phyloP scores from a whole-genome alignment of 2,329 filamentous ascomycete genomes.

The Calonectria pseudoturangicola region DNA sequence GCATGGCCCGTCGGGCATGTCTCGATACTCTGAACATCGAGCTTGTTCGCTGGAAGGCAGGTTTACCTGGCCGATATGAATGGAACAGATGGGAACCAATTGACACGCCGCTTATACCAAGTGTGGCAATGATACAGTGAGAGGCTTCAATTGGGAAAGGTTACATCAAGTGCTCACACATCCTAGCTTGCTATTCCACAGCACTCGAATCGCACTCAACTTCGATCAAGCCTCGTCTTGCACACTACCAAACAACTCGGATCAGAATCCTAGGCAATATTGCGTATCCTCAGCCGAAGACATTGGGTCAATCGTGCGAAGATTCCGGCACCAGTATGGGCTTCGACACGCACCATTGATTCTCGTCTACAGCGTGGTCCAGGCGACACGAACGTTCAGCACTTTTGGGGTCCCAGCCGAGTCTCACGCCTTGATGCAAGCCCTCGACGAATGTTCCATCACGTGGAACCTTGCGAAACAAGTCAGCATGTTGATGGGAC shows the following conservation, averaged over 20 bases:
- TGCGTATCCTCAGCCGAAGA: conserved; percentile 50
- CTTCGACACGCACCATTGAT: conserved; percentile 49
- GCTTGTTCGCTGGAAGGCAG: conserved; percentile 46
- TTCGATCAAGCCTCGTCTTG: conserved; percentile 43
- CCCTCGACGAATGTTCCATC: conserved; percentile 33
- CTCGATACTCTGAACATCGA: conserved; percentile 48
- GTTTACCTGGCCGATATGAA: conserved; percentile 43
- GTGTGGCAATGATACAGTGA: conserved; percentile 51
- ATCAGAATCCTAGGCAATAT: conserved; percentile 32
- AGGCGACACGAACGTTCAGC: conserved; percentile 44
- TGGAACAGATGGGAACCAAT: conserved; percentile 50
- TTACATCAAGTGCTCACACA: neutral
- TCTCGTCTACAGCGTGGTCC: conserved; percentile 51
- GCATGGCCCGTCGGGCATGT: conserved; percentile 23
- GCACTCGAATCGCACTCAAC: conserved; percentile 52
- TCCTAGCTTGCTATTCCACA: conserved; percentile 47
- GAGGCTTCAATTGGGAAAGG: neutral
- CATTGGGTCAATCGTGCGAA: conserved; percentile 46
- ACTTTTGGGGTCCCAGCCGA: conserved; percentile 25
- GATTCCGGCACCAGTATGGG: conserved; percentile 49
- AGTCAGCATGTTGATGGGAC: neutral
- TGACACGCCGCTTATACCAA: conserved; percentile 41
- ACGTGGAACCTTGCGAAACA: conserved; percentile 36
- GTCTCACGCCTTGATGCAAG: conserved; percentile 35
- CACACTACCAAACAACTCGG: neutral